phyloP scores from a whole-genome alignment of 768 basidiomycete genomes.

The Russula compacta region DNA sequence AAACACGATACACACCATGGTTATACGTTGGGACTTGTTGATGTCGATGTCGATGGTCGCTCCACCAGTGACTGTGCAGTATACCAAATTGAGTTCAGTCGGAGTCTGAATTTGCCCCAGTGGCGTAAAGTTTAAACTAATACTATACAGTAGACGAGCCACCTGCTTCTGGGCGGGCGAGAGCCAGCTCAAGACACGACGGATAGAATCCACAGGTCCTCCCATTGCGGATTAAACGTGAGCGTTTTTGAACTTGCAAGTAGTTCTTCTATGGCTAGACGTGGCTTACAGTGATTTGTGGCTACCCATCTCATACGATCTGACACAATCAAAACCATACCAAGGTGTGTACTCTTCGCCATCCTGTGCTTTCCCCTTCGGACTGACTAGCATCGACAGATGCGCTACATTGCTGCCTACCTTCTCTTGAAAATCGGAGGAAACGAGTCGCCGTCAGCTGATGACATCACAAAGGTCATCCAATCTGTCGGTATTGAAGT shows the following conservation, averaged over 20 bases:
- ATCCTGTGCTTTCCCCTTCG: neutral
- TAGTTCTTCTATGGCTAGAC: conserved; percentile 4
- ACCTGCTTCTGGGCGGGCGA: neutral
- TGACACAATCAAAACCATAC: conserved; percentile 25
- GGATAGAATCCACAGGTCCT: conserved; percentile 94
- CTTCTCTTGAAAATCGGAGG: conserved; percentile 94
- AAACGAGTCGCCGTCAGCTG: conserved; percentile 77
- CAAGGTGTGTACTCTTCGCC: conserved; percentile 35
- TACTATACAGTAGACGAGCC: conserved; percentile 49
- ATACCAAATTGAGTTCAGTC: conserved; percentile 15
- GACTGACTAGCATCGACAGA: conserved; percentile 33
- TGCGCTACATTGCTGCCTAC: conserved; percentile 94
- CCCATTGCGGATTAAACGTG: conserved; percentile 84
- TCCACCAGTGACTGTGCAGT: too few species aligned
- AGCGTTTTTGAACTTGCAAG: conserved; percentile 9
- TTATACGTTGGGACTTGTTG: conserved; percentile 11
- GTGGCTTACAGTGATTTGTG: conserved; percentile 70
- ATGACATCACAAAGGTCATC: conserved; percentile 84
- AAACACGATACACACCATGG: conserved; percentile 15
- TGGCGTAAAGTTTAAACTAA: conserved; percentile 35
- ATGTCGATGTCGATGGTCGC: conserved; percentile 13
- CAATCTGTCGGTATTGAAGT: conserved; percentile 78
- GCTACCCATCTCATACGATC: conserved; percentile 53
- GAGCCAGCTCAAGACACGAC: conserved; percentile 30
- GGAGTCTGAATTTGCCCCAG: conserved; percentile 25